phyloP scores from a whole-genome alignment of 805 yeast species.

The Kazachstania bromeliacearum region DNA sequence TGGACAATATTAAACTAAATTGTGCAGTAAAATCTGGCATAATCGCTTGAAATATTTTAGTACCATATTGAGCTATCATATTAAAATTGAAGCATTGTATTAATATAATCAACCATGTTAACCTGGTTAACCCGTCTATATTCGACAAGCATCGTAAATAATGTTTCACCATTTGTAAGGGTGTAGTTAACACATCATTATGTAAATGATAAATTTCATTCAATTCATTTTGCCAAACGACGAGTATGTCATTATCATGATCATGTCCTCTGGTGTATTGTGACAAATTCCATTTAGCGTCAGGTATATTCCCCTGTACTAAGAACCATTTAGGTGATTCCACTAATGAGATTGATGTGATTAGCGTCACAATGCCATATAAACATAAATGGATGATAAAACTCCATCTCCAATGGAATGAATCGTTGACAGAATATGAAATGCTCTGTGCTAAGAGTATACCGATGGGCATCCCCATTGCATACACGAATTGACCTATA shows the following conservation, averaged over 20 bases:
- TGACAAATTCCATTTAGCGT: not conserved
- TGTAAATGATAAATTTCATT: not conserved
- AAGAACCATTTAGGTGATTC: conserved; percentile 8
- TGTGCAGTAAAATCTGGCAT: not conserved
- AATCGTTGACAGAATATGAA: conserved; percentile 30
- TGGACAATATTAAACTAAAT: too few relatives aligned
- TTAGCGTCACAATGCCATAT: not conserved
- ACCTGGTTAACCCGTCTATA: too few relatives aligned
- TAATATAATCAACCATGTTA: not conserved
- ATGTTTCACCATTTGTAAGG: too few relatives aligned
- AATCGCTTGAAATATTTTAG: conserved; percentile 1
- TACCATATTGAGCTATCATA: conserved; percentile 1
- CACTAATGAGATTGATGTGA: not conserved
- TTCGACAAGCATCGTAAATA: too few relatives aligned
- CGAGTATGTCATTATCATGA: not conserved
- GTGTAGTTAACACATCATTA: not conserved
- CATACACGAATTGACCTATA: not conserved
- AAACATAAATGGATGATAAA: not conserved
- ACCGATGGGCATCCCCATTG: conserved; percentile 43
- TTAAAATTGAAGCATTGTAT: conserved; percentile 1
- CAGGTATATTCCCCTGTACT: conserved; percentile 16
- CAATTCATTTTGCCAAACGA: conserved; percentile 1
- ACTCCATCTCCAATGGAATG: conserved; percentile 7
- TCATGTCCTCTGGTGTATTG: not conserved
- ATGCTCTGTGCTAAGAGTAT: conserved; percentile 62